phyloP scores from a whole-genome alignment of 352 stramenopile species.

The Aphanomyces invadans region DNA sequence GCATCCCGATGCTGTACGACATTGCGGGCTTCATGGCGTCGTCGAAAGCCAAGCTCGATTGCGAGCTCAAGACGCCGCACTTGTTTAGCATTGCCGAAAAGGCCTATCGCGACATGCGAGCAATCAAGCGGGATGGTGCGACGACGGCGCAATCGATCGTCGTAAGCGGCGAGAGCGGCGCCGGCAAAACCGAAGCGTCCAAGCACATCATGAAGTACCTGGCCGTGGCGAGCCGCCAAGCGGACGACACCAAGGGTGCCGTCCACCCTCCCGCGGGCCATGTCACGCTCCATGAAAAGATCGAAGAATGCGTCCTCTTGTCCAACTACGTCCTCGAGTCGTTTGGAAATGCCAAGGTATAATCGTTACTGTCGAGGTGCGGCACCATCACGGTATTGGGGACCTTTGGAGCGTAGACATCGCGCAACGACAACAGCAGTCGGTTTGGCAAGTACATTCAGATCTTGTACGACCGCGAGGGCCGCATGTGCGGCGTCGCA shows the following conservation, averaged over 20 bases:
- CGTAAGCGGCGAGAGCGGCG: slow-evolving; percentile 89
- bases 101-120: slow-evolving; percentile 66
- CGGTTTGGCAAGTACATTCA: slow-evolving; percentile 89
- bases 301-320: slow-evolving; percentile 73
- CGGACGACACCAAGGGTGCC: slow-evolving; percentile 17
- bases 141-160: slow-evolving; percentile 90
- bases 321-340: slow-evolving; percentile 79
- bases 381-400: no score
- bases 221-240: slow-evolving; percentile 56
- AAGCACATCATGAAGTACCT: slow-evolving; percentile 91
- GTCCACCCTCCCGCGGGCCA: slow-evolving; percentile 25
- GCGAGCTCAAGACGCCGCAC: slow-evolving; percentile 38
- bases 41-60: slow-evolving; percentile 3
- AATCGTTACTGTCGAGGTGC: no score
- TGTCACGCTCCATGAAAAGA: slow-evolving; percentile 53
- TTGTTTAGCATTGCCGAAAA: slow-evolving; percentile 77
- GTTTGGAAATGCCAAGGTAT: slow-evolving; percentile 75
- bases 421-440: slow-evolving; percentile 84
- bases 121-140: slow-evolving; percentile 39
- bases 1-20: slow-evolving; percentile 74
- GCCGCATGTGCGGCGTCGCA: slow-evolving; percentile 61
- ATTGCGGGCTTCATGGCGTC: slow-evolving; percentile 59
- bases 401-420: slow-evolving; percentile 33
- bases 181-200: slow-evolving; percentile 91
- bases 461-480: slow-evolving; percentile 69